These are phyloP conservation scores for Monosporascus sp. DNA, from an alignment of 2,329 filamentous ascomycete genomes.

Conservation along the genomic window DNA sequence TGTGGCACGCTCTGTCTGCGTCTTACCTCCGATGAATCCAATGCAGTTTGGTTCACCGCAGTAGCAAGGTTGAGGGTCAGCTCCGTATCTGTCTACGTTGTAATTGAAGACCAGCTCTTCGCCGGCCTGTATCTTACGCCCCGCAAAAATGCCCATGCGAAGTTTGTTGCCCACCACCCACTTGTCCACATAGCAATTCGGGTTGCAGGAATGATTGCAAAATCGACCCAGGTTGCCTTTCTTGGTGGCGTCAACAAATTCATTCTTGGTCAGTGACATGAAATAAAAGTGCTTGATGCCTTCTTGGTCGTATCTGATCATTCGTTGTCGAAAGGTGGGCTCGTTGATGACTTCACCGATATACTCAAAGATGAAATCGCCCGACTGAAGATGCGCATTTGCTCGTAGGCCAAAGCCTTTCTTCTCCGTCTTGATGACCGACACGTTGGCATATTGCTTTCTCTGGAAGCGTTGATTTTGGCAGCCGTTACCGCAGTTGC, in stretches of 20 bases:
- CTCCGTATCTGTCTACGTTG: constrained; percentile 97
- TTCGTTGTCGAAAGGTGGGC: constrained; percentile 79
- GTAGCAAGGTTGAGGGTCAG: constrained; percentile 94
- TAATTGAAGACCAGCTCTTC: constrained; percentile 99
- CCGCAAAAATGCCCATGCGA: constrained; percentile 97
- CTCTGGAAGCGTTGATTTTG: constrained; percentile 94
- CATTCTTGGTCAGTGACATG: constrained; percentile 94
- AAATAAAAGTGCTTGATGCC: constrained; percentile 99
- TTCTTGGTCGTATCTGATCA: constrained; percentile 89
- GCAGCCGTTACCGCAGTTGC: constrained; percentile 81
- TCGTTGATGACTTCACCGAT: constrained; percentile 98
- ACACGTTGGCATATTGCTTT: constrained; percentile 83
- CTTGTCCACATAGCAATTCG: constrained; percentile 98
- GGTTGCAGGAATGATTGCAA: constrained; percentile 98
- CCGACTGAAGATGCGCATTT: constrained; percentile 67
- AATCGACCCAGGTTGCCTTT: constrained; percentile 94
- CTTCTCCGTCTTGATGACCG: constrained; percentile 96
- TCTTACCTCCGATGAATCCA: constrained; percentile 95
- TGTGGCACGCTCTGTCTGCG: constrained; percentile 90
- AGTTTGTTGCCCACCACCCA: constrained; percentile 97
- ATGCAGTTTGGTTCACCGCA: constrained; percentile 93
- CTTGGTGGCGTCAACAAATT: constrained; percentile 96
- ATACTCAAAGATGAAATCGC: constrained; percentile 97
- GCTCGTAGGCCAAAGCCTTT: constrained; percentile 92
- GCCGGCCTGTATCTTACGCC: constrained; percentile 76